phyloP scores from a whole-genome alignment of 306 rosid genomes.

The Quercus glauca region DNA sequence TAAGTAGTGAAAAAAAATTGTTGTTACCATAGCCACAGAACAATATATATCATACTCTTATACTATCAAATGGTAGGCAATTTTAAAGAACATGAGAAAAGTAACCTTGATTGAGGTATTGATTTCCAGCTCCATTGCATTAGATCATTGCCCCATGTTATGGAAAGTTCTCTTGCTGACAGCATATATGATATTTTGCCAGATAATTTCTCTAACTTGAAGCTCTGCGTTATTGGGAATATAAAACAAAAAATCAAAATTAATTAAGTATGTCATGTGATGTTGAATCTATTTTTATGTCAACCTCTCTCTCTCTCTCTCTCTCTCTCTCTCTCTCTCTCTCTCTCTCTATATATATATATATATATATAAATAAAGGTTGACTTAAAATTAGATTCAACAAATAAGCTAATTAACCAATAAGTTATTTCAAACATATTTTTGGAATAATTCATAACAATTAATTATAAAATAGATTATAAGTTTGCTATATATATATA shows the following conservation, averaged over 20 bases:
- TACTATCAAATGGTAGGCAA: not conserved
- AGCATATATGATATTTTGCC: constrained; percentile 43
- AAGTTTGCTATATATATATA: too few relatives aligned
- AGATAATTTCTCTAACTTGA: constrained; percentile 40
- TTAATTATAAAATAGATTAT: too few relatives aligned
- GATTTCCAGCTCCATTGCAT: constrained; percentile 55
- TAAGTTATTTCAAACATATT: too few relatives aligned
- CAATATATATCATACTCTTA: not conserved
- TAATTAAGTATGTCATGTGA: too few relatives aligned
- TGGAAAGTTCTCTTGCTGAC: constrained; percentile 50
- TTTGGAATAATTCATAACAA: too few relatives aligned
- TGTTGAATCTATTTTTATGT: too few relatives aligned
- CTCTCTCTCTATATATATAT: too few relatives aligned
- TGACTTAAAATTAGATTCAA: too few relatives aligned
- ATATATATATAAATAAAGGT: too few relatives aligned
- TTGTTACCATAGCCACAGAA: not conserved
- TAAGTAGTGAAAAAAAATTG: too few relatives aligned
- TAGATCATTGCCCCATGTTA: constrained; percentile 47
- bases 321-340: too few relatives aligned
- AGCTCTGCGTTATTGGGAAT: constrained; percentile 28
- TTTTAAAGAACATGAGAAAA: not conserved
- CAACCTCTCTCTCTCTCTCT: not conserved
- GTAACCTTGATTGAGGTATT: constrained; percentile 45
- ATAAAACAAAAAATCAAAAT: not conserved
- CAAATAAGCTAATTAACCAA: too few relatives aligned